Percentiles rank a stretch among this genome's conserved stretches.
These are phyloP conservation scores for Chondrostereum purpureum DNA, from an alignment of 1,284 basidiomycete species.

Conservation along the genomic window DNA sequence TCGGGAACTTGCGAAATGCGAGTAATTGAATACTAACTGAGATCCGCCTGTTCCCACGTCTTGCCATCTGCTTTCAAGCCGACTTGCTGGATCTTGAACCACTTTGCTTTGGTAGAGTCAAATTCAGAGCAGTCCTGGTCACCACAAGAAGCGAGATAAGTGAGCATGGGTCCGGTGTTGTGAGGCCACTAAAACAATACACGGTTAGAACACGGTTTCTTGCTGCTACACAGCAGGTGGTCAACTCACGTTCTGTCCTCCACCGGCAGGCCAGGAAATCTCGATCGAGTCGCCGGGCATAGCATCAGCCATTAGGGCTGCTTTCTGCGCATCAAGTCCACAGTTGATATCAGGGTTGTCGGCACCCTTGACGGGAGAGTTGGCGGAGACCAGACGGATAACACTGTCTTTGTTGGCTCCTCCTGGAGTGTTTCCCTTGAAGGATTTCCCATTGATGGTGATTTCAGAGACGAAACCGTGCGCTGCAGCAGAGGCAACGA, in stretches of 20 bases:
- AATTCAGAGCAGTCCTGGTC: slow-evolving; percentile 42
- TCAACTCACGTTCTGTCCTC: neutral
- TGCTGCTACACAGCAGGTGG: no score
- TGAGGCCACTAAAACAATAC: slow-evolving; percentile 27
- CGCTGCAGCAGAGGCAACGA: no score
- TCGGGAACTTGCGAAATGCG: neutral
- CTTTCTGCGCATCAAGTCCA: slow-evolving; percentile 40
- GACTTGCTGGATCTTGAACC: slow-evolving; percentile 41
- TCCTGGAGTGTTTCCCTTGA: slow-evolving; percentile 37
- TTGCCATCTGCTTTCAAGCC: slow-evolving; percentile 7
- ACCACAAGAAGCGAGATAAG: slow-evolving; percentile 50
- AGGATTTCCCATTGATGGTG: slow-evolving; percentile 36
- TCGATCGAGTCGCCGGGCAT: slow-evolving; percentile 43
- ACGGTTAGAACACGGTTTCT: neutral
- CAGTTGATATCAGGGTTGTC: slow-evolving; percentile 41
- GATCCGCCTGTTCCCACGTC: slow-evolving; percentile 11
- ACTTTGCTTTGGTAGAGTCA: slow-evolving; percentile 40
- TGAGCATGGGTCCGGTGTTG: slow-evolving; percentile 49
- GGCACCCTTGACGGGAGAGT: slow-evolving; percentile 43
- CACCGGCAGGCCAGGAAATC: no score
- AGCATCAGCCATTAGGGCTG: slow-evolving; percentile 37
- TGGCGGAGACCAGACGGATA: slow-evolving; percentile 40
- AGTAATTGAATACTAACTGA: slow-evolving; percentile 5
- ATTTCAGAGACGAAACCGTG: slow-evolving; percentile 41
- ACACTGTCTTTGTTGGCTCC: slow-evolving; percentile 31